phyloP scores from a whole-genome alignment of 352 stramenopile species.

The Pythium sp. region DNA sequence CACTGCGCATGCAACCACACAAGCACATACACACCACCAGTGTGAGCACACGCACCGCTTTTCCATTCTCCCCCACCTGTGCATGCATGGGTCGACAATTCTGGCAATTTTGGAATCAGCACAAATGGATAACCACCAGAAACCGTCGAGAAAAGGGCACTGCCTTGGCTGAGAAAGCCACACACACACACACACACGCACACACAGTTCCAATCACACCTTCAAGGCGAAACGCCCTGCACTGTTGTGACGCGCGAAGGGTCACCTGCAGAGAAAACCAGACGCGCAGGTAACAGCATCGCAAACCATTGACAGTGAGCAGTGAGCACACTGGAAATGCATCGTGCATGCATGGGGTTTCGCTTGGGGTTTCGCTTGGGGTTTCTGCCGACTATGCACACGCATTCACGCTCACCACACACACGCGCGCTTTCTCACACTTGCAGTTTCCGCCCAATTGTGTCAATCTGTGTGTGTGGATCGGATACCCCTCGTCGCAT shows the following conservation, averaged over 20 bases:
- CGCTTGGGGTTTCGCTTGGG: not conserved
- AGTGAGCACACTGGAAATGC: not conserved
- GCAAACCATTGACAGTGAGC: not conserved
- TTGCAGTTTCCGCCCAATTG: not conserved
- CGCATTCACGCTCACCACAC: not conserved
- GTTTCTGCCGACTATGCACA: not conserved
- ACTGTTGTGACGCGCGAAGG: slow-evolving; percentile 7
- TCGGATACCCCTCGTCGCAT: not conserved
- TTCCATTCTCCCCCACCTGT: not conserved
- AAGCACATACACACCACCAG: not conserved
- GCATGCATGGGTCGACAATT: not conserved
- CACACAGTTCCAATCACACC: too few species aligned
- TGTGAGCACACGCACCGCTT: not conserved
- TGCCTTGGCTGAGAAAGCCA: not conserved
- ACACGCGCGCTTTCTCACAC: not conserved
- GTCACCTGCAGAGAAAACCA: not conserved
- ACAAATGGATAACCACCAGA: not conserved
- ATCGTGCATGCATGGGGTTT: not conserved
- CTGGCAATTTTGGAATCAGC: not conserved
- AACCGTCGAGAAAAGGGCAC: not conserved
- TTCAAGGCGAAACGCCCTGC: not conserved
- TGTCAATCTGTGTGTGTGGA: not conserved
- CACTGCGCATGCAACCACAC: not conserved
- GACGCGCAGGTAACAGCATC: not conserved
- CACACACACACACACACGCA: too few species aligned